Conservation (phyloP, 208 protist species). For the Acanthamoeba divionensis region DNA sequence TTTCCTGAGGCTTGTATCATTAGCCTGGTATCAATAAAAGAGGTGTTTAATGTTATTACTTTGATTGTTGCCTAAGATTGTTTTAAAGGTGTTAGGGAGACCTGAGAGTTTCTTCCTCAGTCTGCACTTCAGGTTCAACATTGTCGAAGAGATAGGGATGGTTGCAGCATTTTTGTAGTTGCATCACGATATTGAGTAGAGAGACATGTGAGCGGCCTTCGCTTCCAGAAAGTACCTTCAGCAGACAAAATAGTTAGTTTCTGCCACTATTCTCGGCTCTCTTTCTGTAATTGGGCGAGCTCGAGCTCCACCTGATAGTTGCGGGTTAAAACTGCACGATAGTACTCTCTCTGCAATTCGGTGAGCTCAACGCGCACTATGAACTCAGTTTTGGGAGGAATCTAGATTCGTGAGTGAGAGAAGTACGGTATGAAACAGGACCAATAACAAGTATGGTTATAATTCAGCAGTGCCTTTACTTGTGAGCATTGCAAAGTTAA, state of each 20-base stretch:
- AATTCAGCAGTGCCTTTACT: no score
- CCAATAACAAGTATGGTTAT: no score
- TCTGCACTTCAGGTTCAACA: constrained; percentile 12
- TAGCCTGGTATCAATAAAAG: background rate
- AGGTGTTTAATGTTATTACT: no score
- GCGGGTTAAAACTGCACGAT: constrained; percentile 77
- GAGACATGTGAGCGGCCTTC: background rate
- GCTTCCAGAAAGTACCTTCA: no score
- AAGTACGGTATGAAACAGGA: no score
- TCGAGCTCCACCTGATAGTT: constrained; percentile 82
- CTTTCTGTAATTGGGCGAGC: no score
- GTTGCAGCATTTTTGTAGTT: constrained; percentile 90
- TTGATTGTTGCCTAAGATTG: no score
- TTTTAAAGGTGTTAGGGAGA: no score
- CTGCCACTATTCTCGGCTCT: no score
- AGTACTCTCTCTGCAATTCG: constrained; percentile 81
- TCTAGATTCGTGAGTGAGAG: no score
- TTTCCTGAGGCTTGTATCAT: constrained; percentile 79
- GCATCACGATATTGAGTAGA: constrained; percentile 83
- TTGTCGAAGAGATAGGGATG: constrained; percentile 86
- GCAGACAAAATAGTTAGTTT: background rate
- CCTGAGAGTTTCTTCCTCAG: background rate
- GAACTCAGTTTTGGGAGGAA: constrained; percentile 74
- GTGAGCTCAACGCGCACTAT: constrained; percentile 72
- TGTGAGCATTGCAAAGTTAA: no score